These are phyloP conservation scores for Scutellaria baicalensis DNA, from an alignment of 257 asterid genomes.

Conservation along the genomic window DNA sequence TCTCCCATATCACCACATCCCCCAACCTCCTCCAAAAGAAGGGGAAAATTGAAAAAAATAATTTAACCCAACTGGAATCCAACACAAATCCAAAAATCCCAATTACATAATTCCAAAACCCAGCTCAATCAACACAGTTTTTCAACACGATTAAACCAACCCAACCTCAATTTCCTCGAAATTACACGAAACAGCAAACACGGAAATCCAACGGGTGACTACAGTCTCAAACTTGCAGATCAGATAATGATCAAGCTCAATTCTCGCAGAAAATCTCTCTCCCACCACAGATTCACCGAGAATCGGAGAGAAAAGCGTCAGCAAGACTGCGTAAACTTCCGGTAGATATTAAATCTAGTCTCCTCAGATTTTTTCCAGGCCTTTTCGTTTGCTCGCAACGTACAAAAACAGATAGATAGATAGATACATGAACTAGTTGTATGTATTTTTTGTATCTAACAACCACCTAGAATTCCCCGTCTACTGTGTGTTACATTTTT, in stretches of 20 bases:
- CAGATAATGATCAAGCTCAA: slow-evolving; percentile 15
- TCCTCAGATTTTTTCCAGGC: slow-evolving; percentile 11
- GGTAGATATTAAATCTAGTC: slow-evolving; percentile 41
- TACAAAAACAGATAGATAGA: slow-evolving; percentile 3
- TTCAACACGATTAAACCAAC: background rate
- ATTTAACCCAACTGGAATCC: slow-evolving; percentile 9
- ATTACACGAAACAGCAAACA: background rate
- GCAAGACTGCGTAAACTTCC: slow-evolving; percentile 14
- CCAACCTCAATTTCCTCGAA: slow-evolving; percentile 12
- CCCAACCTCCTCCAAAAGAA: slow-evolving; percentile 9
- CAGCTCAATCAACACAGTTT: slow-evolving; percentile 14
- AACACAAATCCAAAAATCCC: slow-evolving; percentile 11
- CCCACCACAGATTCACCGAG: background rate
- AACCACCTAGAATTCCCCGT: slow-evolving; percentile 15
- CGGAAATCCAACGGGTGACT: slow-evolving; percentile 11
- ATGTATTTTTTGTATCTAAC: slow-evolving; percentile 15
- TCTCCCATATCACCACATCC: slow-evolving; percentile 75
- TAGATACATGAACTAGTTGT: slow-evolving; percentile 13
- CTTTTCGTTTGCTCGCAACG: slow-evolving; percentile 13
- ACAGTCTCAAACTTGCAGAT: slow-evolving; percentile 24
- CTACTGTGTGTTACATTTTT: slow-evolving; percentile 7
- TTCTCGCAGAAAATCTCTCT: background rate
- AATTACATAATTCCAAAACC: background rate
- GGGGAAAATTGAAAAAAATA: background rate
- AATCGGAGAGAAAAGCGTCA: slow-evolving; percentile 1